phyloP scores from a whole-genome alignment of 2,329 filamentous ascomycete genomes.

The Emydomyces testavorans region DNA sequence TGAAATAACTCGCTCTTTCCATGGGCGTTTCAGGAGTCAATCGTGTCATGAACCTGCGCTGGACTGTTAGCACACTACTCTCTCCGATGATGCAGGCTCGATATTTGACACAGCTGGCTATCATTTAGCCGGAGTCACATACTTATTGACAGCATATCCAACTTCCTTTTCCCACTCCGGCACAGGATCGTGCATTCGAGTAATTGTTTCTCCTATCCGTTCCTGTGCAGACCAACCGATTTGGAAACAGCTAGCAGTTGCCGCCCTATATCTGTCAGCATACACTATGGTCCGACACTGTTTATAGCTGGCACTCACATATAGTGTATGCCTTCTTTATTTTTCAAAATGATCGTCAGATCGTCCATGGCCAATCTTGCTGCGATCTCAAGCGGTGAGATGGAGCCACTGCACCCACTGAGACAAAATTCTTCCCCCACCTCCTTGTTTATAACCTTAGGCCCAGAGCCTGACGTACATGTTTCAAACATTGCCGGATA shows the following conservation, averaged over 20 bases:
- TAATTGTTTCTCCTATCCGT: slow-evolving; percentile 41
- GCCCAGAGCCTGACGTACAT: slow-evolving; percentile 20
- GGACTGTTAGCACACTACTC: neutral
- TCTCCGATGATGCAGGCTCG: no score
- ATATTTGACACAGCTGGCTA: neutral
- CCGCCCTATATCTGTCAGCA: slow-evolving; percentile 28
- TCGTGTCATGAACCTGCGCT: slow-evolving; percentile 36
- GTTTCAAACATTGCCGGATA: slow-evolving; percentile 37
- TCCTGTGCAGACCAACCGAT: slow-evolving; percentile 42
- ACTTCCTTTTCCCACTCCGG: slow-evolving; percentile 41
- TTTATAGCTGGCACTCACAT: slow-evolving; percentile 27
- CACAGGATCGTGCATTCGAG: slow-evolving; percentile 38
- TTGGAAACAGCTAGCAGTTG: slow-evolving; percentile 44
- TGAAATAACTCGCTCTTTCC: slow-evolving; percentile 41
- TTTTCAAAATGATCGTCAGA: slow-evolving; percentile 39
- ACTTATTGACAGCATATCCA: slow-evolving; percentile 35
- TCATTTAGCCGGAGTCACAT: slow-evolving; percentile 14
- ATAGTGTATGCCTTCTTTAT: slow-evolving; percentile 38
- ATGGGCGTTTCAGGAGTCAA: slow-evolving; percentile 35
- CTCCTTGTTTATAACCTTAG: slow-evolving; percentile 34
- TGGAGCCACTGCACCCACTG: slow-evolving; percentile 24
- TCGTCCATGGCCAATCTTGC: slow-evolving; percentile 44
- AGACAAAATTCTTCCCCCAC: slow-evolving; percentile 37
- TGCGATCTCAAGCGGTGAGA: slow-evolving; percentile 40
- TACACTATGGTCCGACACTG: neutral